phyloP scores from a whole-genome alignment of 805 yeast species.

The Clavispora phyllophila region DNA sequence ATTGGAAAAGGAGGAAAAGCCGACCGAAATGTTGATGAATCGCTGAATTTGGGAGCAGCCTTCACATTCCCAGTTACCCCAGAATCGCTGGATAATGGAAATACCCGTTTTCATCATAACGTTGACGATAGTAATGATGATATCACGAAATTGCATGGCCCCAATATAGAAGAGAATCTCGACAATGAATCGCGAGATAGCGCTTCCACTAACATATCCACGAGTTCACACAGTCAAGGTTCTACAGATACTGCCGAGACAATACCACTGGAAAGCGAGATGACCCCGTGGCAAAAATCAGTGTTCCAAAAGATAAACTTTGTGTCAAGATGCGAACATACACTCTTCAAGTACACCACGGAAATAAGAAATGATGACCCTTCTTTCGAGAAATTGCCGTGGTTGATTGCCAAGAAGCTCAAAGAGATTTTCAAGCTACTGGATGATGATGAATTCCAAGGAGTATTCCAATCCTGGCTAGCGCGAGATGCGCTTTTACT shows the following conservation, averaged over 20 bases:
- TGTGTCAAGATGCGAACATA: slow-evolving; percentile 6
- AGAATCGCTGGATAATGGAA: no score
- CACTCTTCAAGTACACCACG: slow-evolving; percentile 11
- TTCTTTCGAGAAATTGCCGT: slow-evolving; percentile 10
- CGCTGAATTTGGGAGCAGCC: no score
- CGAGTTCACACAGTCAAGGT: background rate
- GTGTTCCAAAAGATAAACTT: slow-evolving; percentile 18
- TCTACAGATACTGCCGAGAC: background rate
- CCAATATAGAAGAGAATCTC: background rate
- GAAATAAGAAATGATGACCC: slow-evolving; percentile 6
- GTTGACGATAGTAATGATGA: background rate
- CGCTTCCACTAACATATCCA: background rate
- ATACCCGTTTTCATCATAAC: no score
- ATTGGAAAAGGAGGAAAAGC: no score
- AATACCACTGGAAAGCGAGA: slow-evolving; percentile 9
- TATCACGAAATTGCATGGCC: background rate
- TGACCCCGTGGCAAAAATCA: slow-evolving; percentile 24
- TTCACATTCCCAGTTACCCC: no score
- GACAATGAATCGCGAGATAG: background rate
- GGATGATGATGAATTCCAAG: slow-evolving; percentile 51
- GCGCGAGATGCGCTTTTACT: slow-evolving; percentile 77
- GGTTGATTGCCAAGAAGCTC: slow-evolving; percentile 31
- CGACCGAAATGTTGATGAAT: no score
- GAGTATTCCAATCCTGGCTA: slow-evolving; percentile 75
- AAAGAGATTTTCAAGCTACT: slow-evolving; percentile 38